These are phyloP conservation scores for Penicillium sp. DNA, from an alignment of 2,329 filamentous ascomycete species.

Conservation along the genomic window DNA sequence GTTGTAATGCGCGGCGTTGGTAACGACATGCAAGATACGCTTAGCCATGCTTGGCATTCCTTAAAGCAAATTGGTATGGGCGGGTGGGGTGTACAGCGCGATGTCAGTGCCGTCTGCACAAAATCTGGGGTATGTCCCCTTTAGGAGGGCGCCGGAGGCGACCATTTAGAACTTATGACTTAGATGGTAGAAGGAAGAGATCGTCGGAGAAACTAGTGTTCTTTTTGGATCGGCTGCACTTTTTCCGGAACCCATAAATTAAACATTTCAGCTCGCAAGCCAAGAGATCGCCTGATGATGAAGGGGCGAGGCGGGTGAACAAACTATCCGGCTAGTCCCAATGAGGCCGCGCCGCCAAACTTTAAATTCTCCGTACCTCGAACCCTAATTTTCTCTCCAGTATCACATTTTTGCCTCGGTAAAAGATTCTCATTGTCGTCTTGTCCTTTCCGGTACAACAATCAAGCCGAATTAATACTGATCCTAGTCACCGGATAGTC, in stretches of 20 bases:
- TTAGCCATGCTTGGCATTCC: not conserved
- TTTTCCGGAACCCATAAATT: not conserved
- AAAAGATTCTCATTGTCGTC: not conserved
- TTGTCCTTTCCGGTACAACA: not conserved
- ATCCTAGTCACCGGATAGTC: not conserved
- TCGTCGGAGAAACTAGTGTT: not conserved
- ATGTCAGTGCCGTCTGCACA: not conserved
- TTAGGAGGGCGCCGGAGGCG: not conserved
- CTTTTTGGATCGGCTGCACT: no score
- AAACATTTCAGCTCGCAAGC: not conserved
- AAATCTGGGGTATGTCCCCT: not conserved
- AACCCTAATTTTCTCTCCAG: not conserved
- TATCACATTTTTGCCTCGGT: not conserved
- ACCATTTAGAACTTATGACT: not conserved
- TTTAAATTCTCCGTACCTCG: no score
- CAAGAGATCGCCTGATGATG: not conserved
- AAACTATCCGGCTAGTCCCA: not conserved
- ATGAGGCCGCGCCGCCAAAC: not conserved
- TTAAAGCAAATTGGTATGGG: not conserved
- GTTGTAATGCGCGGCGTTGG: conserved; percentile 9
- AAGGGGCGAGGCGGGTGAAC: not conserved
- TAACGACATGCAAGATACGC: conserved; percentile 25
- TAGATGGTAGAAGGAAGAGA: not conserved
- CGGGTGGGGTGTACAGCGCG: not conserved
- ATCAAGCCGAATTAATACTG: not conserved